These are phyloP conservation scores for Geotrichum siamense DNA, from an alignment of 1,139 yeast genomes.

Conservation along the genomic window DNA sequence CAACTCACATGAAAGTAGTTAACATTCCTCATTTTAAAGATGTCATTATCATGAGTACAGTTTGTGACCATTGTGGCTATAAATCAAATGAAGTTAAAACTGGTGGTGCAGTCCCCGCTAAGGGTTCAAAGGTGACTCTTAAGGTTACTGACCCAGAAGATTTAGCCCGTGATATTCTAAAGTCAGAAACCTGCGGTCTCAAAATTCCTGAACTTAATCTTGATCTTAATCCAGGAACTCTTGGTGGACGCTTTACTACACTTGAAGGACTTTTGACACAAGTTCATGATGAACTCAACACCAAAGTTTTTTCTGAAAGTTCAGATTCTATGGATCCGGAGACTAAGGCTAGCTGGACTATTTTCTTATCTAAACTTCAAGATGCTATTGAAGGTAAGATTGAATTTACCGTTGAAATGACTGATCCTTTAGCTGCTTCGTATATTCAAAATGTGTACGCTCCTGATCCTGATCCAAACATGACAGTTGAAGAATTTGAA, in stretches of 20 bases:
- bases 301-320: constrained; percentile 76
- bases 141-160: constrained; percentile 88
- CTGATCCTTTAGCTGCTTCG: constrained; percentile 91
- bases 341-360: constrained; percentile 71
- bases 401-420: constrained; percentile 80
- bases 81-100: constrained; percentile 97
- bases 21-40: constrained; percentile 97
- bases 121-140: constrained; percentile 70
- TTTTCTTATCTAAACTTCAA: constrained; percentile 66
- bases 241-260: constrained; percentile 97
- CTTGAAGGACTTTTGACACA: constrained; percentile 87
- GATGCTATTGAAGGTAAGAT: constrained; percentile 79
- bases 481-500: constrained; percentile 83
- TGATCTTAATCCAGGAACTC: constrained; percentile 92
- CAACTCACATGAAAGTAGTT: constrained; percentile 94
- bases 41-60: constrained; percentile 93
- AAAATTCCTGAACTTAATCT: constrained; percentile 78
- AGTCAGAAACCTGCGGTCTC: constrained; percentile 89
- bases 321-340: constrained; percentile 86
- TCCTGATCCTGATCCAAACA: constrained; percentile 95
- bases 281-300: constrained; percentile 80
- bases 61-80: constrained; percentile 88
- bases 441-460: constrained; percentile 97
- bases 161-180: constrained; percentile 86
- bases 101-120: constrained; percentile 90